Percentiles rank a stretch among this genome's conserved stretches.
Evolutionary conservation across 805 yeast species (phyloP).

Genomic region (Teunomyces kruisii): DNA sequence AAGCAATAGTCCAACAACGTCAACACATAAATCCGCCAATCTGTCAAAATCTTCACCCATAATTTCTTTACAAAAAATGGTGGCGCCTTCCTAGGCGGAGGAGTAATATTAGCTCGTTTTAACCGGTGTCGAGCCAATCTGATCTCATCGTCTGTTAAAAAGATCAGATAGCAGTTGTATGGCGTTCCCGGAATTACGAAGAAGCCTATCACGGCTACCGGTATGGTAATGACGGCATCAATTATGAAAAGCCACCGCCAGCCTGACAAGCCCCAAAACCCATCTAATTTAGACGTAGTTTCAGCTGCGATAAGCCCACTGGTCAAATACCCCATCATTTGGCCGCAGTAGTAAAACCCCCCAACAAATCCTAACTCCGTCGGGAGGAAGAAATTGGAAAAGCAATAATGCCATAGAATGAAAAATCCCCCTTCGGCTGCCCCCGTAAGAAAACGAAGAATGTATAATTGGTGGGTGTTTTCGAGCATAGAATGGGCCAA

Average conservation of each 20-base stretch:
- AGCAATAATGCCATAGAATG: constrained; percentile 11
- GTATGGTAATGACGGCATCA: constrained; percentile 22
- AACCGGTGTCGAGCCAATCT: constrained; percentile 45
- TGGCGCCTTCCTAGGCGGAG: constrained; percentile 10
- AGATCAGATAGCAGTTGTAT: constrained; percentile 45
- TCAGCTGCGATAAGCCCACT: constrained; percentile 28
- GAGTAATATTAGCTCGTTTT: constrained; percentile 19
- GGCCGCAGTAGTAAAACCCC: constrained; percentile 32
- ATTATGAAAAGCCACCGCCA: constrained; percentile 29
- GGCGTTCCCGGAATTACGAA: constrained; percentile 27
- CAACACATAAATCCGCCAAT: constrained; percentile 35
- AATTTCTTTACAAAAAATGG: constrained; percentile 23
- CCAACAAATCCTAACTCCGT: constrained; percentile 10
- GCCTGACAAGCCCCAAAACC: constrained; percentile 4
- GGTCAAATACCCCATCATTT: constrained; percentile 28
- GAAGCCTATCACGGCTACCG: constrained; percentile 17
- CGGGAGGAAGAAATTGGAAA: constrained; percentile 54
- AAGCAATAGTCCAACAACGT: constrained; percentile 14
- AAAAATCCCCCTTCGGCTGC: constrained; percentile 14
- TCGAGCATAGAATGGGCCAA: constrained; percentile 15
- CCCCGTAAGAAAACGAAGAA: constrained; percentile 20
- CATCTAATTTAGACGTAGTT: neutral
- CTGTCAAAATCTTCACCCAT: constrained; percentile 26
- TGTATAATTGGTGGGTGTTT: constrained; percentile 17
- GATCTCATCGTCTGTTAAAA: constrained; percentile 57